Evolutionary conservation across 139 green algal genomes (phyloP), one percentile per base, ranked within the genome.

Genomic region (Chlamydomonas sp.): DNA sequence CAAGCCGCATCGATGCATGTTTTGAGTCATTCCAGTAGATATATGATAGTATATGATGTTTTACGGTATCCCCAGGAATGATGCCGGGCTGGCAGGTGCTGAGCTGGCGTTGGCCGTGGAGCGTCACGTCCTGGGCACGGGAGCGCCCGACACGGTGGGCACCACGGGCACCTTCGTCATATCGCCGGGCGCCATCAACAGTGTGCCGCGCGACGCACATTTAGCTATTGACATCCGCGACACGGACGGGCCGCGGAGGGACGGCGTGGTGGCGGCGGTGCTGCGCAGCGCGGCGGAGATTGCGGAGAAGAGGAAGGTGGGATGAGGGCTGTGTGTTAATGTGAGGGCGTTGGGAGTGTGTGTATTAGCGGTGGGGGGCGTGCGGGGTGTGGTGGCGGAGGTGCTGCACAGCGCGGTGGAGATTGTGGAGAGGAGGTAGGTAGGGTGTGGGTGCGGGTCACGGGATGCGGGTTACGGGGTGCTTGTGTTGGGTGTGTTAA

Each of bases 21-120:
- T 49, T 49, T 49, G 31, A 49, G 31, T 49, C 31, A 49, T 49
- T 49, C 31, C 31, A 49, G 31, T 49, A 49, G 31, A 49, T 49
- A 49, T 49, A 49, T 49, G 31, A 49, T 49, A 49, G 31, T 49
- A 49, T 49, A 49, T 49, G 31, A 49, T 49, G 31, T 49, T 49
- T 49, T 49, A 49, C 31, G 31, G 31, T 49, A 49, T 7, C 49
- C 79, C 6, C 91, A 94, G 97, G 91, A 96, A 98, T 87, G 97
- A 99, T 88, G 95, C 98, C 1, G 91, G 91, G 2, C 91, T 99
- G 60, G 97, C 97, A 59, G 97, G 93, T 5, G 96, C 97, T 76
- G 98, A 99, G 92, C 88, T 99, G 79, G 93, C 96, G 1, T 90
- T 99, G 61, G 92, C 92, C 2, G 93, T 99, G n/a, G 96, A 95